Percentiles rank a stretch among this genome's conserved stretches.
phyloP scores from a whole-genome alignment of 306 rosid species.

The Adenanthera pavonina region DNA sequence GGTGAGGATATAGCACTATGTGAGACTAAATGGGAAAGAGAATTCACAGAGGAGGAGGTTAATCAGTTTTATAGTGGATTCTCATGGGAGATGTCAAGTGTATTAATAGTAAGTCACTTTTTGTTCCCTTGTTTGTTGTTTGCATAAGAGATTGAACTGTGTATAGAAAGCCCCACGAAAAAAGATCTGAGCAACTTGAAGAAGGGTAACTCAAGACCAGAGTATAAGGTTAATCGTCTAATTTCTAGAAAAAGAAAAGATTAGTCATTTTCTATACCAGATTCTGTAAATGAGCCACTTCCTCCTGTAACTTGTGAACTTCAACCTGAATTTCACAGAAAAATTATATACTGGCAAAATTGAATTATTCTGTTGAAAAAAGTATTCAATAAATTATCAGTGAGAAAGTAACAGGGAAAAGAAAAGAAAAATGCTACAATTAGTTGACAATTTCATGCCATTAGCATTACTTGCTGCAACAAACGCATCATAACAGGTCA shows the following conservation, averaged over 20 bases:
- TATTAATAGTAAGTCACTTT: background rate
- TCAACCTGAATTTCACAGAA: conserved; percentile 68
- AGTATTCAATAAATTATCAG: background rate
- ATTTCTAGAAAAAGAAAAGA: background rate
- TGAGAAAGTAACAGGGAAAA: background rate
- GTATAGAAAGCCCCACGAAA: background rate
- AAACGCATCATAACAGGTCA: background rate
- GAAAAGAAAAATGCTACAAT: too few relatives aligned
- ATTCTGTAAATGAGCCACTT: conserved; percentile 54
- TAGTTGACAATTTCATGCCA: background rate
- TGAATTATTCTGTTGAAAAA: conserved; percentile 25
- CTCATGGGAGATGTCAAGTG: conserved; percentile 2
- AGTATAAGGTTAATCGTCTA: background rate
- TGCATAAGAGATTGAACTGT: conserved; percentile 19
- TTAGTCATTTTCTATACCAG: conserved; percentile 59
- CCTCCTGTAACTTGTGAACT: conserved; percentile 55
- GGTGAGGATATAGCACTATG: conserved; percentile 2
- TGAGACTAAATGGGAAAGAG: conserved; percentile 11
- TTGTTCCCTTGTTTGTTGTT: conserved; percentile 16
- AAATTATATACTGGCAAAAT: conserved; percentile 32
- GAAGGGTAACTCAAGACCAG: conserved; percentile 8
- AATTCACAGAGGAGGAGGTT: background rate
- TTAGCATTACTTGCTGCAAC: background rate
- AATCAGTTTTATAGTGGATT: conserved; percentile 24
- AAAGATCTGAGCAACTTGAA: background rate